Base-by-base conservation (phyloP, 768 basidiomycete species). In the Kondoa subrosea region DNA sequence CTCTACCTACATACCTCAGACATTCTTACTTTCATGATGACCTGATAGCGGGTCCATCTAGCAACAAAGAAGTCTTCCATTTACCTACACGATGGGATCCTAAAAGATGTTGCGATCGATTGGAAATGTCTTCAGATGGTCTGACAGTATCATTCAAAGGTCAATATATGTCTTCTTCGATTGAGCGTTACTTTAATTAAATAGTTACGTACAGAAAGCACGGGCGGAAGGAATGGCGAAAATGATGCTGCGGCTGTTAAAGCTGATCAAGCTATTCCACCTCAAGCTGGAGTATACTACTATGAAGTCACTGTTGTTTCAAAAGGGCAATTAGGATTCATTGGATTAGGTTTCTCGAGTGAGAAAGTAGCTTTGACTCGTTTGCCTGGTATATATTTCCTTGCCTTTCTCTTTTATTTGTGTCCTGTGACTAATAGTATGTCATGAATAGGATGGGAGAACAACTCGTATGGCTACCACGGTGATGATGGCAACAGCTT, bases 281-380 rank as follows among this genome's bases (percentile, higher is more conserved):
- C 85, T 0, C 85, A 86, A 14, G 88, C 88, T 72, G 95, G 92
- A 27, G 85, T 97, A 66, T 93, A 89, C 75, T 99, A 97, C 77
- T 99, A 86, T 75, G 93, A 99, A 79, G 84, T 91, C 3, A 84
- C 87, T 73, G 84, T 97, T 59, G 75, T 87, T 3, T 84, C 87
- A 75, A 88, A 88, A 74, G 87, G 87, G 14, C 80, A 82, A 57
- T 88, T 87, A 76, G 90, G 88, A 1, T 79, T 76, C 66, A 79
- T 80, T 66, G 76, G 87, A 68, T 85, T 91, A 72, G 87, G 88
- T 64, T 86, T 92, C 76, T 82, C 85, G 60, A 82, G 82, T 8
- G 81, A 80, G 16, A 82, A 82, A 57, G 85, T 86, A 64, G 83
- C 83, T 73, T 78, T 87, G 64, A 82, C 83, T 32, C 85, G 88